phyloP scores from a whole-genome alignment of 768 basidiomycete genomes.

The Galerina marginata region DNA sequence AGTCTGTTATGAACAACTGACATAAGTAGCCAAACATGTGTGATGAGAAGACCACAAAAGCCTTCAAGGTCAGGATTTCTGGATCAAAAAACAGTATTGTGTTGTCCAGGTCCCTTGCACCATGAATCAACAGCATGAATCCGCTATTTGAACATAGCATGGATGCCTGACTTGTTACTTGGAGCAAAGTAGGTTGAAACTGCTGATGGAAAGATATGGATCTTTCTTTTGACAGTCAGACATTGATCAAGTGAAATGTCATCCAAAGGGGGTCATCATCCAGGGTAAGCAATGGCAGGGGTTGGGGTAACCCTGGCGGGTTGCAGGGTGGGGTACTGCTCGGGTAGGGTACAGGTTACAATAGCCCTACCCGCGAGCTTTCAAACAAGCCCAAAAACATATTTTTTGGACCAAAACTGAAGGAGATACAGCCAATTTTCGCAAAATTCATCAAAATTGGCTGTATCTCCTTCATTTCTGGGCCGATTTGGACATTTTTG shows the following conservation, averaged over 20 bases:
- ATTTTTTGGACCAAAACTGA: too few relatives aligned
- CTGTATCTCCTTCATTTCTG: too few relatives aligned
- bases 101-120: conserved; percentile 26
- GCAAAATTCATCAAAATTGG: too few relatives aligned
- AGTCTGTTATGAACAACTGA: conserved; percentile 21
- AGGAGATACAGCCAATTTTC: too few relatives aligned
- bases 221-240: conserved; percentile 17
- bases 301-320: too few relatives aligned
- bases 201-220: too few relatives aligned
- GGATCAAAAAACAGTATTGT: conserved; percentile 34
- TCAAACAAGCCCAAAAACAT: too few relatives aligned
- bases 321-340: too few relatives aligned
- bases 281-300: neutral
- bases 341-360: too few relatives aligned
- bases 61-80: conserved; percentile 20
- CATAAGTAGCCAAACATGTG: conserved; percentile 30
- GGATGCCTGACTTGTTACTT: conserved; percentile 35
- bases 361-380: too few relatives aligned
- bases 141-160: conserved; percentile 31
- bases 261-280: conserved; percentile 10
- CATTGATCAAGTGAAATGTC: conserved; percentile 22
- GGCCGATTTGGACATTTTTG: too few relatives aligned
- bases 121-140: conserved; percentile 34
- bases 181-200: conserved; percentile 36
- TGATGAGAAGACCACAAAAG: conserved; percentile 30